Evolutionary conservation across 345 rosid species (phyloP), one percentile per base, ranked within the genome.

Genomic region (Rhodomyrtus tomentosa): DNA sequence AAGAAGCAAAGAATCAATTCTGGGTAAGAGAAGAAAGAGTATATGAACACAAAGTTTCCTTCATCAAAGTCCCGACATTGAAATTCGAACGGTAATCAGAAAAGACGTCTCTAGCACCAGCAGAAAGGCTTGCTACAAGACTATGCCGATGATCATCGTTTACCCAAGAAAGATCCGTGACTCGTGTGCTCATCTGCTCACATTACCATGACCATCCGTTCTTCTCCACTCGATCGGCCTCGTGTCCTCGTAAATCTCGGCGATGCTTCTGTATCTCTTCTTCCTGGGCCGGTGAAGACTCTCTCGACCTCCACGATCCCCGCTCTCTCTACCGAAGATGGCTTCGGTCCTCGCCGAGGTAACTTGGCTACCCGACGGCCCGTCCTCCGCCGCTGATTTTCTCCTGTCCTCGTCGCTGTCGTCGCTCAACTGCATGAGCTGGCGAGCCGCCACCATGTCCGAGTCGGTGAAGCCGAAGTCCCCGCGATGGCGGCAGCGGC

Each of bases 351-450:
- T 85, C 83, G 54, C 85, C 21, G 87, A 86, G 85, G 79, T 10
- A 24, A 68, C 79, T 36, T 18, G 45, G 45, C 45, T 45, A 36
- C 79, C 25, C 45, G 79, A 38, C 59, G 59, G 10, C n/a, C 59
- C 79, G 12, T 42, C 79, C 15, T 22, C 12, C 24, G 14, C 12
- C 24, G 14, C 24, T 24, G 85, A 25, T 56, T 54, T 3, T 50
- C 82, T n/a, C 81, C 50, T 10, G 83, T 80, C 56, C 56, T 80
- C 79, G 81, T 16, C 87, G 81, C 74, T 87, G 14, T 91, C 93
- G 50, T 88, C 91, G 87, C 92, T 92, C 4, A 90, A 82, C 62
- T 86, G 91, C 86, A 91, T 85, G 32, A 91, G 88, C 82, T 85
- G 92, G 68, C 85, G 88, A 36, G 88, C 93, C 20, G 83, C 90